Evolutionary conservation across 306 rosid species (phyloP), one percentile per base, ranked within the genome.

Genomic region (Citrullus amarus): DNA sequence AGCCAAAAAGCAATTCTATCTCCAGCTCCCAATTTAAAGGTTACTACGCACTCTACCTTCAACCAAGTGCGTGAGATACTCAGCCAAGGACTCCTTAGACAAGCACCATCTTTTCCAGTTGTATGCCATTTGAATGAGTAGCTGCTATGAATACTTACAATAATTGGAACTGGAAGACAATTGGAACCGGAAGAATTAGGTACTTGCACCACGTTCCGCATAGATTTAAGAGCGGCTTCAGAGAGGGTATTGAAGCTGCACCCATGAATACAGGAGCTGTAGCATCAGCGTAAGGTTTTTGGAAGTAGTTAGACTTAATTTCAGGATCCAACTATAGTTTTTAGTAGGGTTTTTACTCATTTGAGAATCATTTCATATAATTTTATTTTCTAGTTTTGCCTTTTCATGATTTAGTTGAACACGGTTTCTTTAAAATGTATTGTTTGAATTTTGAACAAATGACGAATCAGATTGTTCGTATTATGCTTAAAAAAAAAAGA

Each of bases 141-240:
- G 28, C 28, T 25, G 28, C 28, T 25, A 1, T 25, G 28, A 25
- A 25, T 25, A 25, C 28, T 25, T 25, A 25, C 28, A 1, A 25
- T 1, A 25, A 25, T 25, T 25, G 28, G 99, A 39, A 87, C 28
- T 25, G 99, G 80, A 96, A 96, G 98, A 96, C 99, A n/a, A 92
- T 98, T 0, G 99, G 99, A 9, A 92, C 96, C 16, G 99, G 99
- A 54, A 88, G 99, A 86, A 96, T 96, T 98, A 92, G 93, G 93
- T 96, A 96, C 83, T 79, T 96, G 83, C 92, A 98, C 76, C 76
- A 96, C 13, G 91, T 96, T 3, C 99, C 99, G 76, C 98, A 97
- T 87, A 92, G 99, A 85, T 96, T 96, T 88, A 96, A 96, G 98
- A 91, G 93, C 18, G 97, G 99, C 5, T 96, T 96, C 88, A 91